Evolutionary conservation across 2,329 filamentous ascomycete species (phyloP), one percentile per base, ranked within the genome.

Genomic region (Corynespora cassiicola): DNA sequence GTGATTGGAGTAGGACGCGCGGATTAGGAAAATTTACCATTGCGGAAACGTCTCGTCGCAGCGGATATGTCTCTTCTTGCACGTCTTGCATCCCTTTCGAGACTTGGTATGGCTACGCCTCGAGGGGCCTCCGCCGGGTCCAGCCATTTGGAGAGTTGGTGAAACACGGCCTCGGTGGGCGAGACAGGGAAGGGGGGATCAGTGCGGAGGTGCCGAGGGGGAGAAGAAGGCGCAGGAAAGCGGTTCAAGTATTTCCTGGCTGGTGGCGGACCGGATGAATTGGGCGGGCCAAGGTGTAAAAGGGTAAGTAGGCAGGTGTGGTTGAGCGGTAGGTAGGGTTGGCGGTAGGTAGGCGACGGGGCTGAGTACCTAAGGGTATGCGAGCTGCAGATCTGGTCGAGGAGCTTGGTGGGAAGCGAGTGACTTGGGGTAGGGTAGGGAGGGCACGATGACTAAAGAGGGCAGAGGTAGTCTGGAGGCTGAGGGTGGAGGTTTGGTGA

Each of bases 11-110:
- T 15, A 14, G 4, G 39, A 38, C 38, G 35, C 7, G 19, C 26
- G 17, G 22, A 3, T 11, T 21, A 34, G 16, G n/a, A 14, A 29
- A 36, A 51, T 80, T 59, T 78, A 95, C 90, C 92, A 99, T 81
- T 99, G 94, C 34, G 94, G 94, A 63, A 96, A 96, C 56, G 84
- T 96, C 71, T 99, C 94, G 66, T 99, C 94, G 74, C 94, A 99
- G 61, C 94, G 84, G 67, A 99, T 99, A 72, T 99, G 94, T 67
- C 94, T 85, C 68, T 88, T 86, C 75, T 99, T 99, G 81, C 94
- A 99, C 47, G 90, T 96, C 63, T 95, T 92, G 80, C 94, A 99
- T 50, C 94, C 94, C 75, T 96, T 97, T 66, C 94, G 86, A 61
- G 92, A 97, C 78, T 99, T 99, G 68, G 94, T 99, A 77, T 99